These are phyloP conservation scores for Allomyces javanicus DNA, from an alignment of 192 early-diverging fungal species.

Conservation along the genomic window DNA sequence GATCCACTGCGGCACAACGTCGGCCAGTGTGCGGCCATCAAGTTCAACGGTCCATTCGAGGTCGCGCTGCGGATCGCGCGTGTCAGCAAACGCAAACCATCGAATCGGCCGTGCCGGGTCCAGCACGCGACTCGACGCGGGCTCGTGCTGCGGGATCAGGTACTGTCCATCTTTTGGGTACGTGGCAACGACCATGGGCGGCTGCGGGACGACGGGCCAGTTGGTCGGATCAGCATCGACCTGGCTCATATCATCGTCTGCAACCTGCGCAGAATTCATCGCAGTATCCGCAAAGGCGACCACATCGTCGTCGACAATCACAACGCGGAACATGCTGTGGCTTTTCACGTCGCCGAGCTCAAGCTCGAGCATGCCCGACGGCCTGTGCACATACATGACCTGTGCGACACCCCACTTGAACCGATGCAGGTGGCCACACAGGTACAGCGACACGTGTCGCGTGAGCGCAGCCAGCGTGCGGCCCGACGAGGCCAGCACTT, in stretches of 20 bases:
- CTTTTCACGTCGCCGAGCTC: constrained; percentile 81
- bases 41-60: too few species aligned
- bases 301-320: constrained; percentile 70
- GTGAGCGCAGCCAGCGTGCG: constrained; percentile 8
- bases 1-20: too few species aligned
- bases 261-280: not conserved
- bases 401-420: constrained; percentile 16
- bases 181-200: constrained; percentile 64
- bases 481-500: constrained; percentile 5
- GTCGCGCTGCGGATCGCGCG: too few species aligned
- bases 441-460: constrained; percentile 40
- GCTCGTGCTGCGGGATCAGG: constrained; percentile 48
- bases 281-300: constrained; percentile 50
- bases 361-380: constrained; percentile 51
- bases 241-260: not conserved
- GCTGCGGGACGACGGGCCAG: constrained; percentile 4
- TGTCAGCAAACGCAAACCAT: not conserved
- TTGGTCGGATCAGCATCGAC: not conserved
- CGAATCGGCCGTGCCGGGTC: not conserved
- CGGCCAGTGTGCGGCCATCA: too few species aligned
- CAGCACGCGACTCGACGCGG: constrained; percentile 11
- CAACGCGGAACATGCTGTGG: constrained; percentile 65
- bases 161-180: constrained; percentile 75
- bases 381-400: constrained; percentile 42
- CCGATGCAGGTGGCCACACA: constrained; percentile 69